Evolutionary conservation across 2,329 filamentous ascomycete species (phyloP).

Genomic region (Macrophomina pseudophaseolina): DNA sequence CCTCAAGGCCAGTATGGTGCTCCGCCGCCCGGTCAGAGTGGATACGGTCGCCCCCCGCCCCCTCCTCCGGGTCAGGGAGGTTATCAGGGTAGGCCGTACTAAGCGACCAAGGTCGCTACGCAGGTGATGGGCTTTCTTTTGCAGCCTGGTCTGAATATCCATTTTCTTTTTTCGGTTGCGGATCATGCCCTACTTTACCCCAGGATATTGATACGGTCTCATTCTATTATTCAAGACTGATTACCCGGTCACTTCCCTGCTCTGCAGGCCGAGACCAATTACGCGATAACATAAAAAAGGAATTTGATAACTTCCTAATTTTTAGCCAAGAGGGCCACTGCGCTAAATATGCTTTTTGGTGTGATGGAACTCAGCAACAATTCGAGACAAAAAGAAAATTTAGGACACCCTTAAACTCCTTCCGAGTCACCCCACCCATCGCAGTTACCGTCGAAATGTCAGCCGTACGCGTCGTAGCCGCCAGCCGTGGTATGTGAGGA

Average conservation of each 20-base stretch:
- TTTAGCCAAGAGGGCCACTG: neutral
- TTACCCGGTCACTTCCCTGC: neutral
- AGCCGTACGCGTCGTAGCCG: too few relatives aligned
- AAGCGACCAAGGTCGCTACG: neutral
- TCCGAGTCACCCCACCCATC: too few relatives aligned
- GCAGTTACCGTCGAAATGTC: too few relatives aligned
- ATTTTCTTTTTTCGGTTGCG: neutral
- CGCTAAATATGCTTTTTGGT: too few relatives aligned
- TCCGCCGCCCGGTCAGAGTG: slow-evolving; percentile 41
- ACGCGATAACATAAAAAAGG: neutral
- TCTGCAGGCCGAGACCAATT: neutral
- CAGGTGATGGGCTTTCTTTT: neutral
- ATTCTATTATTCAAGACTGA: slow-evolving; percentile 7
- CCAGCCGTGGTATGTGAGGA: too few relatives aligned
- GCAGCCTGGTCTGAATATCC: neutral
- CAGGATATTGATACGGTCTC: slow-evolving; percentile 10
- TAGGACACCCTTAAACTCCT: neutral
- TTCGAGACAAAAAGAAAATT: neutral
- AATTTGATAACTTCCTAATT: slow-evolving; percentile 4
- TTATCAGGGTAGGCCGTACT: slow-evolving; percentile 20
- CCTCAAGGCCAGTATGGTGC: slow-evolving; percentile 32
- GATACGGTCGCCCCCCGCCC: slow-evolving; percentile 35
- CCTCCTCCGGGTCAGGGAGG: slow-evolving; percentile 30
- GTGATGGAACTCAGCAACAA: neutral
- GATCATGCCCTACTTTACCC: neutral